Conservation (phyloP, 2,329 filamentous ascomycete species). For the Clonostachys sp. region DNA sequence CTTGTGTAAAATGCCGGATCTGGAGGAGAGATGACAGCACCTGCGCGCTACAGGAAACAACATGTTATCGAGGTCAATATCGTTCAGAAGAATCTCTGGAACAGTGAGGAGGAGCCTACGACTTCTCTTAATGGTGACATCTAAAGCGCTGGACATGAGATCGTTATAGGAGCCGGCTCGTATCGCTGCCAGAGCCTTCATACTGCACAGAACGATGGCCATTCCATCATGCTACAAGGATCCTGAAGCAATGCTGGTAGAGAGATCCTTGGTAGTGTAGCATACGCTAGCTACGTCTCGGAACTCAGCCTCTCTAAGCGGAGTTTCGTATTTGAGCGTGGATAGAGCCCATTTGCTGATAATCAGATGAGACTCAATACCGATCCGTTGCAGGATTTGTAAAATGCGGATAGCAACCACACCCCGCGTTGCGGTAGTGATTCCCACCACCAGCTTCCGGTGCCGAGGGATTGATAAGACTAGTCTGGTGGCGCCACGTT, state of each 20-base stretch:
- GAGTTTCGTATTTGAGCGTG: conserved; percentile 41
- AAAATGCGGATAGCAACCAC: conserved; percentile 34
- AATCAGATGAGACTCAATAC: conserved; percentile 42
- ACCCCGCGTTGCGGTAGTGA: conserved; percentile 45
- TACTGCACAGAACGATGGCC: conserved; percentile 41
- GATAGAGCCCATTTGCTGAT: conserved; percentile 42
- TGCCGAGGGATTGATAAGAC: neutral
- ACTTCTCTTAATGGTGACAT: conserved; percentile 39
- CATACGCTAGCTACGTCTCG: conserved; percentile 27
- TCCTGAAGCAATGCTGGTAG: conserved; percentile 36
- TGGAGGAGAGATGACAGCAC: conserved; percentile 37
- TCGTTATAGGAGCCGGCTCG: conserved; percentile 34
- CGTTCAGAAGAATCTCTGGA: conserved; percentile 38
- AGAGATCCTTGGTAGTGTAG: conserved; percentile 34
- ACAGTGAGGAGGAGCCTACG: conserved; percentile 29
- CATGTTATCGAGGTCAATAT: conserved; percentile 43
- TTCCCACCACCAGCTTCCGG: conserved; percentile 32
- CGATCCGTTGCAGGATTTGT: conserved; percentile 27
- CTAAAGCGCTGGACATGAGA: conserved; percentile 36
- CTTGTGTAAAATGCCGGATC: conserved; percentile 37
- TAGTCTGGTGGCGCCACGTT: too few species aligned
- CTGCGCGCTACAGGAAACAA: conserved; percentile 23
- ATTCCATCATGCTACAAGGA: conserved; percentile 37
- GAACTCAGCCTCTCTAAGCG: conserved; percentile 26
- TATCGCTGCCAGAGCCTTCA: conserved; percentile 41